Evolutionary conservation across 2,329 filamentous ascomycete species (phyloP), one percentile per base, ranked within the genome.

Genomic region (Diaporthe eres): DNA sequence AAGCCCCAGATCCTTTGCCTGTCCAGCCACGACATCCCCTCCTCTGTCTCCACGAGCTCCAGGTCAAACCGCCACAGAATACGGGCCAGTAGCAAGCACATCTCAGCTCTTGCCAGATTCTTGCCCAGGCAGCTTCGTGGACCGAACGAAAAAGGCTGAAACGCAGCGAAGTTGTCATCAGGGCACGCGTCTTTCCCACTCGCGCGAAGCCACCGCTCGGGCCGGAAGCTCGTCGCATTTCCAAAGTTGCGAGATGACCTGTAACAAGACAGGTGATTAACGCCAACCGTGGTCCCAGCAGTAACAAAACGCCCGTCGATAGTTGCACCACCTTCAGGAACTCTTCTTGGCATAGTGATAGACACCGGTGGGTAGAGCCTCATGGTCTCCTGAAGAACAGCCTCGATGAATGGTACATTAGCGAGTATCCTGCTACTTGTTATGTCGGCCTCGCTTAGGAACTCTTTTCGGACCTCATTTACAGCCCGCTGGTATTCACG

Each of bases 1-100:
- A 65, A 65, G 2, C 61, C 61, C 61, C 61, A 34, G 6, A 65
- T 65, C 42, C 42, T 65, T 34, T 65, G 61, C 3, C 34, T 65
- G 25, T 65, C 61, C 13, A 65, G 42, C 61, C 61, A 65, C 28
- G 61, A 65, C 17, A 65, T 5, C 2, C 61, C 61, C 17, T 65
- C 61, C n/a, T 65, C 61, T 13, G 61, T 65, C 61, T 65, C 61
- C 25, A 65, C 61, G 28, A 73, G 34, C 5, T 73, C 44, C 3
- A 73, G 15, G 19, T 73, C 71, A 13, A 73, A 73, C 10, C 58
- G 37, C 71, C 71, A 73, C n/a, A 73, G 4, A 22, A 73, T 44
- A 15, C 53, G 49, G 22, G 71, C 34, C n/a, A 73, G 9, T 5
- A 73, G 19, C 13, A 73, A 53, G 12, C 47, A 28, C 58, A 65